phyloP scores from a whole-genome alignment of 129 eudicot species.

The Tanacetum coccineum region DNA sequence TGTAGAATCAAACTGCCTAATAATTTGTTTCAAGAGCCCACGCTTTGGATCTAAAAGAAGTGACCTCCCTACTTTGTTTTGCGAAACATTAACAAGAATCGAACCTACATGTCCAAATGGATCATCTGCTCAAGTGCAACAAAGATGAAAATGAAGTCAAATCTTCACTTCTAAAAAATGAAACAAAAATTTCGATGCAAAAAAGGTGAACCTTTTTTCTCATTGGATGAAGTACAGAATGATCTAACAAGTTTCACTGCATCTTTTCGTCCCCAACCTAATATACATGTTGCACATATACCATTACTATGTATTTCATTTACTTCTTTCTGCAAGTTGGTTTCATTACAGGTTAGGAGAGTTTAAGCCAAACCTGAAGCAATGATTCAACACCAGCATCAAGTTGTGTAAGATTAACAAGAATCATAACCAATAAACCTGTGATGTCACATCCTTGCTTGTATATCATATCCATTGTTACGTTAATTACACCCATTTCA shows the following conservation, averaged over 20 bases:
- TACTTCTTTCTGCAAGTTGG: neutral
- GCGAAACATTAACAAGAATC: conserved; percentile 80
- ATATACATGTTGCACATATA: conserved; percentile 19
- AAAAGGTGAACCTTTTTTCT: conserved; percentile 47
- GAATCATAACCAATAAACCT: conserved; percentile 34
- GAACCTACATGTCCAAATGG: conserved; percentile 97
- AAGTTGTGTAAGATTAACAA: conserved; percentile 33
- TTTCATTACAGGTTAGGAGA: no score
- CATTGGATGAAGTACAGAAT: conserved; percentile 79
- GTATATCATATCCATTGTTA: conserved; percentile 55
- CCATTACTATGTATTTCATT: conserved; percentile 9
- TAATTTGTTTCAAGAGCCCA: conserved; percentile 82
- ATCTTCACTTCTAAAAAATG: neutral
- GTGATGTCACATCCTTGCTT: conserved; percentile 52
- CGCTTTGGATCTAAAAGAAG: conserved; percentile 79
- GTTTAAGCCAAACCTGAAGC: conserved; percentile 57
- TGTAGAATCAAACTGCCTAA: conserved; percentile 85
- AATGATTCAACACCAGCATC: conserved; percentile 91
- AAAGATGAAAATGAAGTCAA: conserved; percentile 11
- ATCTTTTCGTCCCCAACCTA: conserved; percentile 85
- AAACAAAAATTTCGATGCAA: neutral
- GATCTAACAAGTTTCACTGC: conserved; percentile 95
- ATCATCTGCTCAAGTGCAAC: conserved; percentile 55
- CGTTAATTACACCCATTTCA: conserved; percentile 50
- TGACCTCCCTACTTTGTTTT: conserved; percentile 69